These are phyloP conservation scores for Tylopilus plumbeoviolaceoides DNA, from an alignment of 768 basidiomycete species.

Conservation along the genomic window DNA sequence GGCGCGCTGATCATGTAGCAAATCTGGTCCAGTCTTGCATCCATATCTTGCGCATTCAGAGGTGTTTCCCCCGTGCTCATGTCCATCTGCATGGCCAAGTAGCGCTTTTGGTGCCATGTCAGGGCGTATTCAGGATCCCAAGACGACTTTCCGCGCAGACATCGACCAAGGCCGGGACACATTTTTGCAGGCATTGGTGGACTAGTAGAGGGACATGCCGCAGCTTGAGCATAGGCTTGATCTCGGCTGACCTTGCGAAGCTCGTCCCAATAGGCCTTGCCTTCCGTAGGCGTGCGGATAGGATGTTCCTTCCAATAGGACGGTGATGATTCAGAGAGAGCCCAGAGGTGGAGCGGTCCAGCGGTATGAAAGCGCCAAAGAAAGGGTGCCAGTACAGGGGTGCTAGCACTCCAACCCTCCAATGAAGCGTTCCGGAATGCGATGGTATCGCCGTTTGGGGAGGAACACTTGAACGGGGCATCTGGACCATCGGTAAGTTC, in stretches of 20 bases:
- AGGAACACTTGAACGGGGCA: slow-evolving; percentile 45
- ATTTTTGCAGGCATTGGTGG: slow-evolving; percentile 24
- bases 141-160: slow-evolving; percentile 53
- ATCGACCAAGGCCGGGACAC: slow-evolving; percentile 36
- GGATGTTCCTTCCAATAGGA: slow-evolving; percentile 53
- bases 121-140: slow-evolving; percentile 63
- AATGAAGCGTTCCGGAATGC: slow-evolving; percentile 42
- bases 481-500: slow-evolving; percentile 37
- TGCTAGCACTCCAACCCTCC: slow-evolving; percentile 43
- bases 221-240: slow-evolving; percentile 23
- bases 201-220: slow-evolving; percentile 17
- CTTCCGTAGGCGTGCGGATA: slow-evolving; percentile 37
- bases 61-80: slow-evolving; percentile 40
- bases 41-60: slow-evolving; percentile 44
- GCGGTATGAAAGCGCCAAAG: slow-evolving; percentile 61
- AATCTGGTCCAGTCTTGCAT: slow-evolving; percentile 41
- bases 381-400: slow-evolving; percentile 45
- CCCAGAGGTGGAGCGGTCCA: slow-evolving; percentile 62
- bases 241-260: slow-evolving; percentile 48
- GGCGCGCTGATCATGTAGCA: slow-evolving; percentile 58
- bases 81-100: slow-evolving; percentile 52
- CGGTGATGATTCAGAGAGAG: slow-evolving; percentile 44
- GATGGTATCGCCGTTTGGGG: slow-evolving; percentile 40
- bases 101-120: slow-evolving; percentile 65
- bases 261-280: slow-evolving; percentile 52